phyloP scores from a whole-genome alignment of 805 yeast species.

The Tetrapisispora iriomotensis region DNA sequence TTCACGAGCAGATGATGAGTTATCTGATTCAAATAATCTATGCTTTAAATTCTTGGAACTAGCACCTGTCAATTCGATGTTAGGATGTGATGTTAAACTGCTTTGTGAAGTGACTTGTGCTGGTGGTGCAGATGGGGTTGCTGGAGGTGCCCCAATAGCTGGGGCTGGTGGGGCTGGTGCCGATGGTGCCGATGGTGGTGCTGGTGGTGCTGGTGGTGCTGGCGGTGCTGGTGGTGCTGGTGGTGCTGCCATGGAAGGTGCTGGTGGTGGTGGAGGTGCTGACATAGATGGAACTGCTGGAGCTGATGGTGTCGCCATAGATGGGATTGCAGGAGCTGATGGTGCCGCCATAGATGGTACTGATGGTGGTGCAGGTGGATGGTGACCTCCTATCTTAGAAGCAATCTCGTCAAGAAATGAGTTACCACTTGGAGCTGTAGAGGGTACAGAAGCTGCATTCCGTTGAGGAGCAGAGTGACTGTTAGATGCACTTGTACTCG shows the following conservation, averaged over 20 bases:
- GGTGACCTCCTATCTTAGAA: conserved; percentile 15
- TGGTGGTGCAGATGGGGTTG: conserved; percentile 11
- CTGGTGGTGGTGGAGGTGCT: conserved; percentile 7
- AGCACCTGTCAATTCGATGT: conserved; percentile 10
- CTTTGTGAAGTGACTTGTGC: conserved; percentile 4
- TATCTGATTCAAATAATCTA: conserved; percentile 21
- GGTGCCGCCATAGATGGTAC: conserved; percentile 17
- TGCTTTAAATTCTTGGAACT: conserved; percentile 14
- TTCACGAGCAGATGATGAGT: conserved; percentile 26
- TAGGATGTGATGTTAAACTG: conserved; percentile 14
- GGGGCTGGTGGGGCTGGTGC: conserved; percentile 17
- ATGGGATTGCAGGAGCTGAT: conserved; percentile 13
- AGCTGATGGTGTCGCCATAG: conserved; percentile 14
- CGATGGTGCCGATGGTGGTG: conserved; percentile 9
- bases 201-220: conserved; percentile 16
- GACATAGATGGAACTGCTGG: conserved; percentile 16
- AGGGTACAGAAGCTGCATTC: conserved; percentile 11
- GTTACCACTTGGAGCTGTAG: conserved; percentile 11
- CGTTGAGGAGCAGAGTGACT: conserved; percentile 6
- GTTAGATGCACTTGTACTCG: conserved; percentile 9
- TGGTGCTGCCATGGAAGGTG: conserved; percentile 15
- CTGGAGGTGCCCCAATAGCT: conserved; percentile 15
- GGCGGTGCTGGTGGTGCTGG: conserved; percentile 13
- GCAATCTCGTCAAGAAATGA: conserved; percentile 26
- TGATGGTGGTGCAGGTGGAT: conserved; percentile 22